Conservation (phyloP, 441 rosid species). For the Hura crepitans region DNA sequence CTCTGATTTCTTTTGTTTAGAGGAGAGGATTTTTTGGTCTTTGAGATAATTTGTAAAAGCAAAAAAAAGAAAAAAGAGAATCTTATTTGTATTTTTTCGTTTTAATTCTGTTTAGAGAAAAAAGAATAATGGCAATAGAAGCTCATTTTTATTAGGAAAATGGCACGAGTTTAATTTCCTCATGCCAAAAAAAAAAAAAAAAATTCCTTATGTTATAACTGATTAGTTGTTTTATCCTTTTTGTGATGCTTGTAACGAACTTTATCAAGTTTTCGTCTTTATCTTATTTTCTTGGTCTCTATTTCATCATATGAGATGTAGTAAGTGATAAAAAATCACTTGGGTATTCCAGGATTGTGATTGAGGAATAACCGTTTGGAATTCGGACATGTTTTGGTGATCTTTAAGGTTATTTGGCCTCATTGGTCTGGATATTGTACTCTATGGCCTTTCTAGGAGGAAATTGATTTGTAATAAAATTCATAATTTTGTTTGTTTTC, state of each 20-base stretch:
- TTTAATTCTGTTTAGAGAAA: too few species aligned
- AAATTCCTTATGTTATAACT: too few species aligned
- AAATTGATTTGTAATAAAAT: background rate
- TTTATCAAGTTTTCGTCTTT: background rate
- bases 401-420: background rate
- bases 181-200: background rate
- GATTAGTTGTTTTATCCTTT: background rate
- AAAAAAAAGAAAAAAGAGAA: too few species aligned
- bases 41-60: too few species aligned
- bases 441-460: background rate
- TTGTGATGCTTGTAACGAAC: background rate
- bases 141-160: too few species aligned
- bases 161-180: too few species aligned
- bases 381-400: background rate
- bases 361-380: background rate
- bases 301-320: background rate
- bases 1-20: background rate
- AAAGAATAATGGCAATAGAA: too few species aligned
- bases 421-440: background rate
- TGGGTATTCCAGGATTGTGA: background rate
- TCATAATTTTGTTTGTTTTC: background rate
- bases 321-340: background rate
- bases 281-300: background rate
- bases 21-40: background rate
- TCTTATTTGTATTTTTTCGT: too few species aligned